Evolutionary conservation across 2,329 filamentous ascomycete genomes (phyloP), one percentile per base, ranked within the genome.

Genomic region (Hawksworthiomyces lignivorus): DNA sequence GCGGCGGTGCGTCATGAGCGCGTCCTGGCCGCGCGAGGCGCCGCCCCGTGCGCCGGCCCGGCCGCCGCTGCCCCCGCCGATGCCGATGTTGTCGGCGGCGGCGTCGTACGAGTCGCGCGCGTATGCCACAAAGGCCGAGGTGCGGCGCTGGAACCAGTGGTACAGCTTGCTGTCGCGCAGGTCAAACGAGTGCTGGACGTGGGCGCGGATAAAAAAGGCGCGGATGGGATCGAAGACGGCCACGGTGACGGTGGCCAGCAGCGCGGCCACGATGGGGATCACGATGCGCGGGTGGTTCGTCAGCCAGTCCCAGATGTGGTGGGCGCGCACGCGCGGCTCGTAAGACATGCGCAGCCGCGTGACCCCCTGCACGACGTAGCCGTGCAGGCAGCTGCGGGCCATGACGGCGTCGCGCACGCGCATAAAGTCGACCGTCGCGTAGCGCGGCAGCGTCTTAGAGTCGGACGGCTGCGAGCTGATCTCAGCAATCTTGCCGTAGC

Each of bases 191-290:
- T 82, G 76, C 24, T 88, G 87, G 38, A 98, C 81, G 57, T 95
- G 88, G 4, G 83, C 73, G 55, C 87, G 87, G 63, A 97, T 86
- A 54, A 94, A 96, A 57, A 94, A 92, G 1, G 88, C 89, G 33
- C 92, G 80, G 44, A 98, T 89, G 0, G 92, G 92, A 53, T 98
- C 92, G 55, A 98, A 97, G 7, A 97, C 72, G 1, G 86, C 79
- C 17, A 96, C 87, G 0, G 89, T 94, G 36, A 92, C 68, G 26
- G 83, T 81, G 0, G 89, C 88, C 22, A 95, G 58, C 3, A 97
- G 63, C 2, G 88, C 90, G 14, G 87, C 87, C 2, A 95, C 41
- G 2, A 84, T 63, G 1, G 92, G 90, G 35, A 98, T 82, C 20
- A 94, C 84, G 34, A 97, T 86, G 36, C 88, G 76, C 1, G 90